Base-by-base conservation (phyloP, 2,329 filamentous ascomycete species). In the Pseudogymnoascus sp. region DNA sequence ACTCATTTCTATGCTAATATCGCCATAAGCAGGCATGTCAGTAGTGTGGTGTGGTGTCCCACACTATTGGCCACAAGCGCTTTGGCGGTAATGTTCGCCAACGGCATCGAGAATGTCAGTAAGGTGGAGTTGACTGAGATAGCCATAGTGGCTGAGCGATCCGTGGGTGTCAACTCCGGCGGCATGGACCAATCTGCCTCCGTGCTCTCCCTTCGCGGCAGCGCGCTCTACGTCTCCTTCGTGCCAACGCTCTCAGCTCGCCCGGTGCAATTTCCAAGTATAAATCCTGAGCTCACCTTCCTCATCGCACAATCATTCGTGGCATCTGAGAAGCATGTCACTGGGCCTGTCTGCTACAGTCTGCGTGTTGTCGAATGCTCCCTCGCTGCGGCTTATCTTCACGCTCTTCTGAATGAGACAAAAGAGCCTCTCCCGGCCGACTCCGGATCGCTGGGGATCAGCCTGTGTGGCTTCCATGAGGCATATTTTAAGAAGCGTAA, bases 131-230 rank as follows among this genome's bases (percentile, higher is more conserved):
- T 99, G 42, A 90, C 93, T 1, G 92, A 97, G 77, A 81, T 97
- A 59, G 92, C 94, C 21, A 93, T 99, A 68, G 91, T 97, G 38
- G 96, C 92, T 51, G 94, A 99, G 78, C 86, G 94, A 62, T 88
- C 90, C 13, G 94, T 97, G 3, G 94, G 94, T 60, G 94, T 99
- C 69, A 97, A 97, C 77, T 95, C 92, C 4, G 94, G 94, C 75
- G 94, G 92, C 62, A 97, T 99, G 94, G 94, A 99, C 72, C 94
- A 99, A 78, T 88, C 92, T 10, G 94, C 94, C 33, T 97, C 93
- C 0, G 93, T 99, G 66, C 94, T 99, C 76, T 93, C 92, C 0
- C 83, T 91, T 70, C 86, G 87, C 67, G 92, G 91, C 59, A 90
- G 89, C 38, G 92, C 94, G 8, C 84, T 97, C 44, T 92, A 95